These are phyloP conservation scores for Linnemannia elongata DNA, from an alignment of 192 early-diverging fungal genomes.

Conservation along the genomic window DNA sequence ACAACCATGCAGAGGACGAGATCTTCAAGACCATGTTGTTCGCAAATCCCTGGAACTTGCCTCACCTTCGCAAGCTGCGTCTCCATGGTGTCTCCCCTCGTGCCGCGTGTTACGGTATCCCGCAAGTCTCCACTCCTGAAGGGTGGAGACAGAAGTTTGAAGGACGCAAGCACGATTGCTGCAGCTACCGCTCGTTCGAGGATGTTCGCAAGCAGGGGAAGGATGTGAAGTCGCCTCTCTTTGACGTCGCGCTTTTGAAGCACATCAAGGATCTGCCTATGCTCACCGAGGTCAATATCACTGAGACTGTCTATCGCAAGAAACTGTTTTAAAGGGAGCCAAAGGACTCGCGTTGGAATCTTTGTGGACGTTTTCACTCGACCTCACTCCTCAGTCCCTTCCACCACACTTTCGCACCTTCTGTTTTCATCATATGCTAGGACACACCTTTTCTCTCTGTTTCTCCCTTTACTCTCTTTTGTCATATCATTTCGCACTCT, in stretches of 20 bases:
- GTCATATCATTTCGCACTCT: no score
- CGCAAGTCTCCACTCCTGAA: slow-evolving; percentile 4
- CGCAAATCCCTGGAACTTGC: slow-evolving; percentile 17
- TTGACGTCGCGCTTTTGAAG: not conserved
- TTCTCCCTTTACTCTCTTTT: no score
- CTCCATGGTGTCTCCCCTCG: slow-evolving; percentile 20
- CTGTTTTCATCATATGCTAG: no score
- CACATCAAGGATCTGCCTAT: not conserved
- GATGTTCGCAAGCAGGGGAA: not conserved
- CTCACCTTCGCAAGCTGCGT: not conserved
- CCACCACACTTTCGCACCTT: no score
- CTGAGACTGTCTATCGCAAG: not conserved
- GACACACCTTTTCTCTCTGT: no score
- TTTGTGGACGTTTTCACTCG: no score
- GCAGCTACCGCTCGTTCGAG: not conserved
- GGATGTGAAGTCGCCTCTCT: not conserved
- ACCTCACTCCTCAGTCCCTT: no score
- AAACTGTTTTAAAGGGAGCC: no score
- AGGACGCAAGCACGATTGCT: not conserved
- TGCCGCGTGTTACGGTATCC: slow-evolving; percentile 24
- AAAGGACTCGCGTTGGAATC: no score
- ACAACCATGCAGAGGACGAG: not conserved
- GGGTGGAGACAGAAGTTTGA: slow-evolving; percentile 4
- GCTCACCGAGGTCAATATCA: not conserved
- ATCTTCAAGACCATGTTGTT: slow-evolving; percentile 58